These are phyloP conservation scores for Westerdykella ornata DNA, from an alignment of 2,329 filamentous ascomycete genomes.

Conservation along the genomic window DNA sequence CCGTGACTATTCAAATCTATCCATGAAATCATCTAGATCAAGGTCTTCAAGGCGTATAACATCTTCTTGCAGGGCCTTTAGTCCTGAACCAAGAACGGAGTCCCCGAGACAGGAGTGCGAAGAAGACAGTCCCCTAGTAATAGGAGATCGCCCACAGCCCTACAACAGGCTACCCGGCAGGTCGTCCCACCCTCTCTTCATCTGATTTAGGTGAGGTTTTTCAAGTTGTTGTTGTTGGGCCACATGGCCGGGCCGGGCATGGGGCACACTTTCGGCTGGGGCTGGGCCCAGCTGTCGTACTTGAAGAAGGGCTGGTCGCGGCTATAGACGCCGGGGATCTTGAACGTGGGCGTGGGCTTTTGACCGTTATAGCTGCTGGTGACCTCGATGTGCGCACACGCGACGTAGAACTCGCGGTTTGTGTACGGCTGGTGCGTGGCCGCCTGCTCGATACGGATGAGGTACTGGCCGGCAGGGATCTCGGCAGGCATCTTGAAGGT, in stretches of 20 bases:
- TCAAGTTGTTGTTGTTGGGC: not conserved
- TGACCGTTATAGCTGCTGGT: not conserved
- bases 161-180: not conserved
- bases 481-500: not conserved
- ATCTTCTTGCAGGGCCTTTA: not conserved
- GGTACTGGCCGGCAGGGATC: constrained; percentile 34
- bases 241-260: not conserved
- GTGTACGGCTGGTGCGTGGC: not conserved
- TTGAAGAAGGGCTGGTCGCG: not conserved
- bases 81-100: not conserved
- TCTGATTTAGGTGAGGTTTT: not conserved
- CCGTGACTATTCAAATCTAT: too few relatives aligned
- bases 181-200: not conserved
- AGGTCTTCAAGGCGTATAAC: too few relatives aligned
- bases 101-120: not conserved
- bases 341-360: not conserved
- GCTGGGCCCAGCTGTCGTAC: not conserved
- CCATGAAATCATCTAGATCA: too few relatives aligned
- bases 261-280: not conserved
- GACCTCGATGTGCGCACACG: not conserved
- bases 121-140: not conserved
- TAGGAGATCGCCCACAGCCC: not conserved
- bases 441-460: constrained; percentile 39
- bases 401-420: not conserved
- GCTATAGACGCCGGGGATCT: not conserved